Evolutionary conservation across 129 eudicot species (phyloP).

Genomic region (Sambucus nigra): DNA sequence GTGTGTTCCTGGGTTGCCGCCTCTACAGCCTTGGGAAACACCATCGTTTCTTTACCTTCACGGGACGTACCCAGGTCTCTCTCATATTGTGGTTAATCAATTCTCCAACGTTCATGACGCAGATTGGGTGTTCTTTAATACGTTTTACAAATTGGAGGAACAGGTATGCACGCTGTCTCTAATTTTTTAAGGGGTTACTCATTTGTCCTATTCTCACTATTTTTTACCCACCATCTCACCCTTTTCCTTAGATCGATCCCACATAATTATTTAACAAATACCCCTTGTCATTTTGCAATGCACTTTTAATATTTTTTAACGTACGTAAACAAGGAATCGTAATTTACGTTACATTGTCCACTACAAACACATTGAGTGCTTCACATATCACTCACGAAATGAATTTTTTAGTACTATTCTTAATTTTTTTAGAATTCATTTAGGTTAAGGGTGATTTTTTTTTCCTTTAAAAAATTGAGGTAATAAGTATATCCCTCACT

Average conservation of each 20-base stretch:
- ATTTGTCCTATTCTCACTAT: background rate
- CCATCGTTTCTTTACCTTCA: constrained; percentile 11
- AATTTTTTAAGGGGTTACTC: no score
- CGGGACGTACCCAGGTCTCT: background rate
- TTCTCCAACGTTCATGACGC: constrained; percentile 16
- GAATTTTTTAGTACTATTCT: no score
- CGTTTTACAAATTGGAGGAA: constrained; percentile 25
- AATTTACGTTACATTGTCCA: background rate
- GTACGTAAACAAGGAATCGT: background rate
- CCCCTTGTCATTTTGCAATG: background rate
- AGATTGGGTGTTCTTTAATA: constrained; percentile 32
- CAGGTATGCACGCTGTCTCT: constrained; percentile 17
- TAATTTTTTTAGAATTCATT: no score
- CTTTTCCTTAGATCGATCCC: no score
- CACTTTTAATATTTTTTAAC: no score
- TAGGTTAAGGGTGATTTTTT: no score
- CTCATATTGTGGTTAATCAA: constrained; percentile 15
- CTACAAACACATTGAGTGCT: no score
- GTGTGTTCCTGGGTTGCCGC: constrained; percentile 16
- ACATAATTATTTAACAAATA: no score
- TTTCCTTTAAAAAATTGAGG: no score
- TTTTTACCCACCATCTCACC: background rate
- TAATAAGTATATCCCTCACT: no score
- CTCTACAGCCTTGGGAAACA: background rate
- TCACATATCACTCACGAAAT: no score